Percentiles rank a stretch among this genome's conserved stretches.
Evolutionary conservation across 2,329 filamentous ascomycete species (phyloP).

Genomic region (Cladosporium oxysporum): DNA sequence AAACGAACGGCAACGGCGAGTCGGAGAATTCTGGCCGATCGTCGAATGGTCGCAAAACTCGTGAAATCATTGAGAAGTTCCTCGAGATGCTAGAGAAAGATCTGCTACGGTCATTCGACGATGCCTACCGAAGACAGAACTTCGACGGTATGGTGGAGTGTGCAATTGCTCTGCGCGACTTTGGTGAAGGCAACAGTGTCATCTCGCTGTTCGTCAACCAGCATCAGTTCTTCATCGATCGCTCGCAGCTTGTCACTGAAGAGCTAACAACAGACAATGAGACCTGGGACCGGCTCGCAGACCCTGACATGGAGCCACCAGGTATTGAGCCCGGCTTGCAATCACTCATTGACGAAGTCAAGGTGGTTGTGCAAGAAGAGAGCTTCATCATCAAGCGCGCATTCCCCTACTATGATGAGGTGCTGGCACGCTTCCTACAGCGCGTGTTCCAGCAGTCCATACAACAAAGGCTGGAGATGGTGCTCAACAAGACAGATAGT

Average conservation of each 20-base stretch:
- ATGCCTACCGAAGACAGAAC: slow-evolving; percentile 91
- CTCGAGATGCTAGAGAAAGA: slow-evolving; percentile 95
- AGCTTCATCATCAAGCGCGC: slow-evolving; percentile 95
- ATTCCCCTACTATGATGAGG: slow-evolving; percentile 94
- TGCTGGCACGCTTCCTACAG: slow-evolving; percentile 89
- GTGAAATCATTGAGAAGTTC: slow-evolving; percentile 94
- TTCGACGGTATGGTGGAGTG: slow-evolving; percentile 99
- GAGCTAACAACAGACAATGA: slow-evolving; percentile 74
- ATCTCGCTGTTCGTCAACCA: slow-evolving; percentile 97
- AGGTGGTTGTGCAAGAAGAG: slow-evolving; percentile 93
- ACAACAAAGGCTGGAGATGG: slow-evolving; percentile 92
- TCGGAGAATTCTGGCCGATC: slow-evolving; percentile 49
- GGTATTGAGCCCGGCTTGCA: slow-evolving; percentile 90
- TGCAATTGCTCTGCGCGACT: slow-evolving; percentile 88
- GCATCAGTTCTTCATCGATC: slow-evolving; percentile 98
- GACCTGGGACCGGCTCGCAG: slow-evolving; percentile 85
- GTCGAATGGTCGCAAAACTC: slow-evolving; percentile 34
- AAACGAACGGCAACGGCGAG: slow-evolving; percentile 53
- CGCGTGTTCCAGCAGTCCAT: slow-evolving; percentile 97
- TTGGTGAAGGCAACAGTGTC: slow-evolving; percentile 92
- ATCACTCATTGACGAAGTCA: slow-evolving; percentile 89
- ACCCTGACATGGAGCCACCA: slow-evolving; percentile 89
- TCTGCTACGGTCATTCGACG: slow-evolving; percentile 92
- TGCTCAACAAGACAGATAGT: slow-evolving; percentile 88
- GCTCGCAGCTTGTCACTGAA: slow-evolving; percentile 86